phyloP scores from a whole-genome alignment of 805 yeast genomes.

The Cyberlindnera samutprakarnensis region DNA sequence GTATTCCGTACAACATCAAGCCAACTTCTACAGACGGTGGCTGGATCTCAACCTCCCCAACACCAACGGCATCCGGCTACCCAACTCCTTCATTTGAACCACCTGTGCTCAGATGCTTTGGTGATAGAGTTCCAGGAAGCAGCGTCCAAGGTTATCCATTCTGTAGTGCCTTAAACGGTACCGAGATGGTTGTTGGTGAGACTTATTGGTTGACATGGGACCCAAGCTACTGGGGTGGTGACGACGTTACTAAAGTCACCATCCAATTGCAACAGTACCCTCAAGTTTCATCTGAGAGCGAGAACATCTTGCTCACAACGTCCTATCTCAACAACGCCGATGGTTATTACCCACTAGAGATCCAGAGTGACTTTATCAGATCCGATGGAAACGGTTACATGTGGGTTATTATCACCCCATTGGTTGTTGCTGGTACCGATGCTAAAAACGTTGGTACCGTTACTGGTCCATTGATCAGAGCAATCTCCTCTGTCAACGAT shows the following conservation, averaged over 20 bases:
- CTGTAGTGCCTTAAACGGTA: constrained; percentile 32
- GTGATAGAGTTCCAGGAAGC: constrained; percentile 30
- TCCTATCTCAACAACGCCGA: constrained; percentile 28
- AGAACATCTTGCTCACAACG: constrained; percentile 26
- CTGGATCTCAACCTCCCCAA: constrained; percentile 34
- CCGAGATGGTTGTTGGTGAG: constrained; percentile 39
- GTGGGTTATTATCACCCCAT: constrained; percentile 32
- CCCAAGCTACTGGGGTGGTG: constrained; percentile 35
- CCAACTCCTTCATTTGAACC: constrained; percentile 33
- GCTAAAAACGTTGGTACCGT: constrained; percentile 31
- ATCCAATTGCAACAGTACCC: constrained; percentile 29
- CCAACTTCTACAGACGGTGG: constrained; percentile 30
- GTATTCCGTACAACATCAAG: constrained; percentile 35
- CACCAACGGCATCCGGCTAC: constrained; percentile 27
- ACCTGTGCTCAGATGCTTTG: constrained; percentile 37
- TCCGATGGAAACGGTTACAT: constrained; percentile 29
- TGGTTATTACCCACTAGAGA: constrained; percentile 32
- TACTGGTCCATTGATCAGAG: constrained; percentile 33
- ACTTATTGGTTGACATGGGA: constrained; percentile 45
- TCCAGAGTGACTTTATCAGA: constrained; percentile 25
- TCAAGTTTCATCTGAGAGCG: constrained; percentile 23
- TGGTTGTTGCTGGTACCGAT: constrained; percentile 25
- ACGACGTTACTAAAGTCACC: constrained; percentile 27
- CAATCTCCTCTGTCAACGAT: constrained; percentile 24
- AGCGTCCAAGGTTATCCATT: constrained; percentile 30